These are phyloP conservation scores for Fusarium palustre DNA, from an alignment of 2,329 filamentous ascomycete species.

Conservation along the genomic window DNA sequence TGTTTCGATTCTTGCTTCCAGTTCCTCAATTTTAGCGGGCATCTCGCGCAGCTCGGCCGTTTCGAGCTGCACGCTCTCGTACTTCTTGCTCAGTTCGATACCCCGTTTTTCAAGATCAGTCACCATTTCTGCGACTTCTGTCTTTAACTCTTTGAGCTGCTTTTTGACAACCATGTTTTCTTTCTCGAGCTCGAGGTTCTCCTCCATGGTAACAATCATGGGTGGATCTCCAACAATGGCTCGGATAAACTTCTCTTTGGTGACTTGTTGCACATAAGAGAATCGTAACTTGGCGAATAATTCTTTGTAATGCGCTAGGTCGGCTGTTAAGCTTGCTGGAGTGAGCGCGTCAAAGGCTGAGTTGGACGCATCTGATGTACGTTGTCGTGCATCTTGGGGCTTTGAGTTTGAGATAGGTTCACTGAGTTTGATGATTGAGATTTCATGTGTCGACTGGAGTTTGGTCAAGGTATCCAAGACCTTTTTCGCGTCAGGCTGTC, in stretches of 20 bases:
- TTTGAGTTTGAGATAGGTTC: constrained; percentile 74
- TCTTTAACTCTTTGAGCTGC: constrained; percentile 82
- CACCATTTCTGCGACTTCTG: constrained; percentile 79
- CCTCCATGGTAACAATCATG: constrained; percentile 81
- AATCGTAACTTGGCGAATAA: constrained; percentile 96
- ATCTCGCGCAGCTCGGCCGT: constrained; percentile 63
- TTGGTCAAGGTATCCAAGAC: constrained; percentile 63
- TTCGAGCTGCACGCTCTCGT: constrained; percentile 64
- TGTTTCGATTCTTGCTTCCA: constrained; percentile 62
- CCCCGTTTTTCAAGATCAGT: constrained; percentile 75
- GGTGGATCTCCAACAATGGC: constrained; percentile 92
- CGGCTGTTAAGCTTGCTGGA: constrained; percentile 82
- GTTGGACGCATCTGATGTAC: constrained; percentile 79
- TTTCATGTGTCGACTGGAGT: constrained; percentile 68
- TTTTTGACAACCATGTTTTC: constrained; percentile 78
- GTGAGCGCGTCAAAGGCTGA: constrained; percentile 74
- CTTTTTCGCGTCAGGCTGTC: constrained; percentile 51
- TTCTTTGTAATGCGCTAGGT: constrained; percentile 91
- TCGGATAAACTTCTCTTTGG: constrained; percentile 96
- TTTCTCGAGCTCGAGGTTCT: constrained; percentile 82
- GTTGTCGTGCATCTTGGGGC: constrained; percentile 56
- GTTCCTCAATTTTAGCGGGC: constrained; percentile 60
- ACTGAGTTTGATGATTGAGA: constrained; percentile 81
- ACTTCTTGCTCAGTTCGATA: constrained; percentile 66
- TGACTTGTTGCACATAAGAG: constrained; percentile 97